Base-by-base conservation (phyloP, 208 protist species). In the Trypanosoma caninum region DNA sequence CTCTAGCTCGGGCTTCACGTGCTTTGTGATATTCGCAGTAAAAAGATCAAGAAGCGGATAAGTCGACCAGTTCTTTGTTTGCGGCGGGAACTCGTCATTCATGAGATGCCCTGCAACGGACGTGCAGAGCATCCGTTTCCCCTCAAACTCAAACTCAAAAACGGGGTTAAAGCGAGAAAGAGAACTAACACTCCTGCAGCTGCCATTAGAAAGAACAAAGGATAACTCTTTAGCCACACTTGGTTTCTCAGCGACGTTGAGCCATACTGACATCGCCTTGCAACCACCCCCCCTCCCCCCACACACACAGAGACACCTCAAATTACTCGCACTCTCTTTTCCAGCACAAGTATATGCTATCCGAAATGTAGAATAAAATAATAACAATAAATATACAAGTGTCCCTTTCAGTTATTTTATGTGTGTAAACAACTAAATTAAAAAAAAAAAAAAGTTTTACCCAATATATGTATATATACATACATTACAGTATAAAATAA, bases 41-140 rank as follows among this genome's bases (percentile, higher is more conserved):
- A 99, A 99, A 23, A 99, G 80, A 2, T 74, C 80, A 2, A 72
- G 44, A 7, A 98, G 90, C 28, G 97, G 92, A 64, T 76, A 96
- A 25, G 31, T 57, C 10, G 69, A 3, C 97, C 97, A 99, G 38
- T 67, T 85, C 33, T 76, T 81, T 25, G 92, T 90, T 37, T 80
- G 22, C 9, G 62, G 60, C 2, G 76, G 75, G 62, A 98, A 98
- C 55, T 98, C 89, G 7, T 84, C 62, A 34, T 93, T 87, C 87
- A 98, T 97, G 13, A 99, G 52, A 74, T 99, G 98, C 3, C 98
- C 98, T 1, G 77, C 68, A 7, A 99, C 98, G 20, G 97, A 98
- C 11, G 98, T 99, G 18, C 99, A 83, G 20, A 93, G 57, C 91
- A 99, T 97, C 23, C 46, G 82, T 25, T 79, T 88, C 14, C 78